Base-by-base conservation (phyloP, 257 asterid species). In the Avicennia marina region DNA sequence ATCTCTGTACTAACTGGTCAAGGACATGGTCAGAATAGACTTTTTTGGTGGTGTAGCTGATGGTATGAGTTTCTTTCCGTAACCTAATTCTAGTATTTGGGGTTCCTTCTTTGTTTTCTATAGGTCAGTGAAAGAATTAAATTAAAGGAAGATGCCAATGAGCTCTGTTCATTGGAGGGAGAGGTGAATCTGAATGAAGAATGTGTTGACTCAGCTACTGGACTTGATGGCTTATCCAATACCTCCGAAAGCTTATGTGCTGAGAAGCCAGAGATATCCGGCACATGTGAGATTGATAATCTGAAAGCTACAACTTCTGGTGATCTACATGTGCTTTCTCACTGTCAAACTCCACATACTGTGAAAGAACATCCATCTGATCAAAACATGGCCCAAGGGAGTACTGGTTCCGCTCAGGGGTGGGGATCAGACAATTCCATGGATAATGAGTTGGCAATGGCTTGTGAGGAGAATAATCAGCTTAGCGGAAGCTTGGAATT, bases 181-280 rank as follows among this genome's bases (percentile, higher is more conserved):
- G 95, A 73, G 57, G 74, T 46, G 26, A 78, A 74, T 46, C 45
- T 38, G 66, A 79, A 66, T 18, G 96, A 83, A 69, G 97, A 81
- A 54, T 69, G 64, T 68, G 74, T 79, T 26, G 89, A 85, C 45
- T 85, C 85, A 21, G 80, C 78, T 33, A 67, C 76, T 43, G 94
- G 90, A 49, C 69, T 78, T 51, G 96, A 89, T 63, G 93, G 85
- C 64, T 91, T 94, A 19, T 91, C 96, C 54, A 81, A 80, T 71
- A 77, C 95, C 43, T 93, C 99, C 1, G 99, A 66, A 72, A 86
- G 96, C 67, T 66, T 89, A 27, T 84, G 73, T 51, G 81, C 94
- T 21, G 98, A 86, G 64, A 93, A 80, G 70, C 84, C 72, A 13
- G 91, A 89, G 47, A 56, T 56, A 36, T 78, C 78, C 48, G 63